Base-by-base conservation (phyloP, 768 basidiomycete genomes). In the Tulasnella sp. region DNA sequence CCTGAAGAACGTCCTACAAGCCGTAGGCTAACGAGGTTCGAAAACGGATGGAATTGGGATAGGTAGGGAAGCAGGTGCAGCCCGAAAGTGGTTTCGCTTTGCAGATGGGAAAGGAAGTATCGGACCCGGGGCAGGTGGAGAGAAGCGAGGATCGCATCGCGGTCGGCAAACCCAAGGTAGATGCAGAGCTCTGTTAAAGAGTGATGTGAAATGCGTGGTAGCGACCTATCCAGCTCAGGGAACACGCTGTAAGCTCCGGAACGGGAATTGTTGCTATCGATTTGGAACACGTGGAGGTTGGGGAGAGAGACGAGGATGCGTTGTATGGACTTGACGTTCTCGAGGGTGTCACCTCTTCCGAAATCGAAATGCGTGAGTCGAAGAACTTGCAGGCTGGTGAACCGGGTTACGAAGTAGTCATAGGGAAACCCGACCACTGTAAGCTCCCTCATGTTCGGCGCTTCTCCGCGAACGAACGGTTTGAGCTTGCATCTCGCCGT, bases 301-400 rank as follows among this genome's bases (percentile, higher is more conserved):
- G 26, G 61, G 9, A 67, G 61, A 32, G 81, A 69, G 6, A 91
- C 89, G 42, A 95, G 83, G 39, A 91, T 86, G 78, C 93, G 88
- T 82, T 96, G 95, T 73, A 97, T 85, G 6, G 91, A 79, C 80
- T 93, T 91, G 32, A 96, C 80, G 82, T 96, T 94, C 20, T 84
- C 80, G 82, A 95, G 96, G 18, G 89, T 87, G 29, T 29, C 32
- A 13, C 29, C 61, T 26, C 3, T 5, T 2, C 15, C 2, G 13
- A 67, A 67, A 5, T 67, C 26, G n/a, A 11, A 29, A 3, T 32
- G n/a, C 4, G 61, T 13, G 10, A 67, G n/a, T 4, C 13, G n/a
- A 16, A 67, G 61, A 13, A 10, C 32, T 16, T 67, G 26, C 5
- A 67, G 32, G 7, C 20, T 13, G 61, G 4, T 26, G 61, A 67